A percentile compares a stretch with the other conserved stretches of the same genome.
These are phyloP conservation scores for Trichoderma afroharzianum DNA, from an alignment of 2,329 filamentous ascomycete species.

Conservation along the genomic window DNA sequence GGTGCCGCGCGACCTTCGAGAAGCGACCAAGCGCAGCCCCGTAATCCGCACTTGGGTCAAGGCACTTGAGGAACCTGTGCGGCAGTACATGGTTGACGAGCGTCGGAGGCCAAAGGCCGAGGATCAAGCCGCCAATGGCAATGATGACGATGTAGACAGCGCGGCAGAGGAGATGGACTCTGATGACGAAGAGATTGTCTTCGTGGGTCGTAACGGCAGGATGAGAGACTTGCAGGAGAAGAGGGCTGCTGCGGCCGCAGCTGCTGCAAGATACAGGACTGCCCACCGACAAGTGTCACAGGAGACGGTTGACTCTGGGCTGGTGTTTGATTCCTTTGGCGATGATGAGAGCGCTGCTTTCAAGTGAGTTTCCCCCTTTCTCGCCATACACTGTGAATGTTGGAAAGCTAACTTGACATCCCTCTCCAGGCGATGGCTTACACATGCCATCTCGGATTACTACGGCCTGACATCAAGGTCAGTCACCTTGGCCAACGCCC, in stretches of 20 bases:
- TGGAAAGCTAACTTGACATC: neutral
- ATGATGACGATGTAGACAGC: constrained; percentile 23
- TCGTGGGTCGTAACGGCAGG: constrained; percentile 68
- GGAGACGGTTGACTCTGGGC: constrained; percentile 56
- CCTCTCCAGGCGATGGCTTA: constrained; percentile 72
- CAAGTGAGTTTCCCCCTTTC: constrained; percentile 55
- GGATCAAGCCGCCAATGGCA: neutral
- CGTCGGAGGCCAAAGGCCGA: constrained; percentile 14
- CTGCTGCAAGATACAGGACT: constrained; percentile 43
- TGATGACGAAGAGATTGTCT: constrained; percentile 84
- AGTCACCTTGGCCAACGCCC: constrained; percentile 66
- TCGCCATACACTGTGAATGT: neutral
- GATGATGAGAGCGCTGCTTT: constrained; percentile 76
- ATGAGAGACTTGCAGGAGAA: constrained; percentile 42
- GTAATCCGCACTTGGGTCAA: constrained; percentile 78
- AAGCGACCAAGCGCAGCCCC: constrained; percentile 74
- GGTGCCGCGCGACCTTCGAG: constrained; percentile 76
- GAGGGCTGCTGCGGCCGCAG: constrained; percentile 37
- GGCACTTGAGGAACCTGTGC: constrained; percentile 78
- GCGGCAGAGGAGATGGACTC: constrained; percentile 43
- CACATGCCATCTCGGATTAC: constrained; percentile 87
- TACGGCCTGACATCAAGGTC: constrained; percentile 86
- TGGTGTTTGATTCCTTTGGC: constrained; percentile 77
- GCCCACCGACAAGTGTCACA: constrained; percentile 51
- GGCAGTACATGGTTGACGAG: constrained; percentile 65